phyloP scores from a whole-genome alignment of 805 yeast species.

The Alloascoidea africana region DNA sequence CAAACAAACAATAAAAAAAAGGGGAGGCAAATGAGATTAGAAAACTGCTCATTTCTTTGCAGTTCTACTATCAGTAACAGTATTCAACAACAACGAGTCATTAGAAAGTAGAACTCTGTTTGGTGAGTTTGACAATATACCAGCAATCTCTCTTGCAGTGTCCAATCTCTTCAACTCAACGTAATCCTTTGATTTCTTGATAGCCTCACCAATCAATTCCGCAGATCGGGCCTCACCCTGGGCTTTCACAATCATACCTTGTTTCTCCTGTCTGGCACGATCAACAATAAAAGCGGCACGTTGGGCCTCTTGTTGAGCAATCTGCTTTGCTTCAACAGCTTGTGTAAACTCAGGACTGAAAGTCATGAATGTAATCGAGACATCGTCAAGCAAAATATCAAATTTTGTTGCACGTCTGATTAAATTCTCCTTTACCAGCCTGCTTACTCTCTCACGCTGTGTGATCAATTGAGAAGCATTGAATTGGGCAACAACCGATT shows the following conservation, averaged over 20 bases:
- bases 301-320: conserved; percentile 98
- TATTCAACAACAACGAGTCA: conserved; percentile 82
- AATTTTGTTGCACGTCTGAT: conserved; percentile 85
- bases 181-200: conserved; percentile 89
- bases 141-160: conserved; percentile 93
- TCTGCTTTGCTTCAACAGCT: conserved; percentile 97
- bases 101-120: conserved; percentile 85
- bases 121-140: conserved; percentile 71
- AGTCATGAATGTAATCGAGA: conserved; percentile 91
- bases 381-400: conserved; percentile 84
- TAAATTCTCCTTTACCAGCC: conserved; percentile 80
- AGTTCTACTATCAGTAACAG: conserved; percentile 61
- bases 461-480: conserved; percentile 96
- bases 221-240: conserved; percentile 98
- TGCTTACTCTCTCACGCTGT: conserved; percentile 94
- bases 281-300: conserved; percentile 96
- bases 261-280: conserved; percentile 95
- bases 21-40: too few relatives aligned
- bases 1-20: too few relatives aligned
- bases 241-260: conserved; percentile 91
- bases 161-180: conserved; percentile 94
- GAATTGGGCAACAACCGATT: conserved; percentile 95
- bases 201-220: conserved; percentile 96
- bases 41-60: conserved; percentile 1
- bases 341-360: conserved; percentile 95